phyloP scores from a whole-genome alignment of 176 grass and related monocot species.

The Bothriochloa decipiens region DNA sequence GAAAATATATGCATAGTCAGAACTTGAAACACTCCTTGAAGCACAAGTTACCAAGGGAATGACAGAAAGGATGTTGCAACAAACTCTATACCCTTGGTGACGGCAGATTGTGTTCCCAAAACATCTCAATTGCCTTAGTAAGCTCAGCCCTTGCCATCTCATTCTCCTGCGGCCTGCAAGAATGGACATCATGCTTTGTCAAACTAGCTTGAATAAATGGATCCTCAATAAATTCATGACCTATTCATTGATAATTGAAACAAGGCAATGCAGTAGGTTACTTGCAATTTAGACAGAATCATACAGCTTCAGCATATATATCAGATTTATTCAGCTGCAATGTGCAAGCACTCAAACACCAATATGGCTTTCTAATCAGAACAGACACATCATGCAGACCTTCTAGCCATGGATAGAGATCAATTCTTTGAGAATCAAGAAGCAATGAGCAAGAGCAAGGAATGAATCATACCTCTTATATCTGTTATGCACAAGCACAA shows the following conservation, averaged over 20 bases:
- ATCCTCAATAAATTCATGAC: not conserved
- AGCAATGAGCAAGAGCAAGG: not conserved
- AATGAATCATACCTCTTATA: slow-evolving; percentile 61
- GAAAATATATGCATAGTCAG: not conserved
- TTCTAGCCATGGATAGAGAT: not conserved
- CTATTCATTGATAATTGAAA: not conserved
- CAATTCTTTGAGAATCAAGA: not conserved
- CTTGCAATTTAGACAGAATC: not conserved
- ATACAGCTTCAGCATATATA: not conserved
- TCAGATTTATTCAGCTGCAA: slow-evolving; percentile 1
- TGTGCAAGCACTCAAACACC: not conserved
- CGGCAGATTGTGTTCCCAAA: slow-evolving; percentile 78
- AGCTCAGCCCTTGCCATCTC: slow-evolving; percentile 78
- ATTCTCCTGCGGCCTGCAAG: slow-evolving; percentile 66
- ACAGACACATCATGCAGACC: not conserved
- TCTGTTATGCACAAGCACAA: slow-evolving; percentile 89
- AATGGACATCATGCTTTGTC: not conserved
- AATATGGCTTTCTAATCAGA: not conserved
- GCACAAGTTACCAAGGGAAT: not conserved
- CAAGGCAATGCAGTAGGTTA: not conserved
- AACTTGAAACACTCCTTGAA: not conserved
- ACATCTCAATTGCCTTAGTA: slow-evolving; percentile 76
- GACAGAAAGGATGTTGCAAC: not conserved
- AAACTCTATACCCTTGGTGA: slow-evolving; percentile 70
- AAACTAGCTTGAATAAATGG: not conserved